phyloP scores from a whole-genome alignment of 2,329 filamentous ascomycete species.

The Claviceps pazoutovae region DNA sequence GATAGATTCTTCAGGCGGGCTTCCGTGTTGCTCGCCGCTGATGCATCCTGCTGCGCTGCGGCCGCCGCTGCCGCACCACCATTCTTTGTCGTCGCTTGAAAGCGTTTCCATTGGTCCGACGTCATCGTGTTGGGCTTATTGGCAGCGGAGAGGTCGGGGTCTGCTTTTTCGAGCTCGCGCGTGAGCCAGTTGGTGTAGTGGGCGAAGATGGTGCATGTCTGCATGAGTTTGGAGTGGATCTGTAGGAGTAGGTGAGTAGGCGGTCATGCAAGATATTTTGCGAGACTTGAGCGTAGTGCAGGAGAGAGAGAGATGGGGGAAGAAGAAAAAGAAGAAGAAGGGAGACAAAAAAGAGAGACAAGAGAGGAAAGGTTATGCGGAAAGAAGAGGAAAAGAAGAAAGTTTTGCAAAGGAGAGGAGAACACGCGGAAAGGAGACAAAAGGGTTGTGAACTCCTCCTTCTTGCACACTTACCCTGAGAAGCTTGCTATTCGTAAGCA shows the following conservation, averaged over 20 bases:
- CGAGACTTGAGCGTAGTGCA: not conserved
- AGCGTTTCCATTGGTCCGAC: conserved; percentile 44
- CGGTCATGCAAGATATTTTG: not conserved
- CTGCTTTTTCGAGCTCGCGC: conserved; percentile 68
- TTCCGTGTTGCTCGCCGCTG: conserved; percentile 22
- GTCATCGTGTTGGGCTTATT: conserved; percentile 47
- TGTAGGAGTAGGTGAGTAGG: conserved; percentile 6
- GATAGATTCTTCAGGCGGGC: conserved; percentile 60
- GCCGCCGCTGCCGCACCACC: conserved; percentile 2
- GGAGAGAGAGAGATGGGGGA: not conserved
- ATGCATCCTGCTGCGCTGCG: conserved; percentile 7
- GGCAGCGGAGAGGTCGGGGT: conserved; percentile 57
- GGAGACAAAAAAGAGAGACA: not conserved
- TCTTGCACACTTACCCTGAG: conserved; percentile 50
- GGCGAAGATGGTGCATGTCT: conserved; percentile 88
- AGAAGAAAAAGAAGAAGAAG: not conserved
- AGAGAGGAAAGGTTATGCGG: not conserved
- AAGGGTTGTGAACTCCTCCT: not conserved
- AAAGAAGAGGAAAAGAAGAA: not conserved
- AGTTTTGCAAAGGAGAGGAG: not conserved
- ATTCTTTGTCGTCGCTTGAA: conserved; percentile 31
- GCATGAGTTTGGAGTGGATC: conserved; percentile 88
- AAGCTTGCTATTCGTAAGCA: conserved; percentile 93
- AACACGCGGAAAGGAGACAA: not conserved
- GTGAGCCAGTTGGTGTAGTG: conserved; percentile 78